Conservation (phyloP, 371 early-diverging fungal genomes). For the Saksenaea oblongispora region DNA sequence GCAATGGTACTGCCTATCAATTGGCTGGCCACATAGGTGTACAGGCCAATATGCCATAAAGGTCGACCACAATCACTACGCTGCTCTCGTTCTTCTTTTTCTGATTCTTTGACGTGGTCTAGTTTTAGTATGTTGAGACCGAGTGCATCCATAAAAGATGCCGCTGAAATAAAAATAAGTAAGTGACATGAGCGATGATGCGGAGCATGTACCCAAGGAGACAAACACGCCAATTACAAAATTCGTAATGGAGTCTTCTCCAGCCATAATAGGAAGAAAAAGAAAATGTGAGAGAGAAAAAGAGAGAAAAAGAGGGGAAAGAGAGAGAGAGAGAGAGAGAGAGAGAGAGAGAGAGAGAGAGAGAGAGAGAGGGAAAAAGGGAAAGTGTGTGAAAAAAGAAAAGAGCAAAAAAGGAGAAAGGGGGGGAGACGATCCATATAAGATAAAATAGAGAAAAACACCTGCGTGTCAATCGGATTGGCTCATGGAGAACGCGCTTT, state of each 20-base stretch:
- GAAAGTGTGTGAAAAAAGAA: conserved; percentile 3
- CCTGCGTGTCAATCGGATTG: conserved; percentile 4
- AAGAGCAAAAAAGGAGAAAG: conserved; percentile 8
- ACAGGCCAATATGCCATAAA: conserved; percentile 70
- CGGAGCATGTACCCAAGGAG: conserved; percentile 41
- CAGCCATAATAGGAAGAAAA: conserved; percentile 29
- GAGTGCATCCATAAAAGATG: conserved; percentile 71
- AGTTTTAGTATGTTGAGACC: conserved; percentile 68
- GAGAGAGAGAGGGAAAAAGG: conserved; percentile 18
- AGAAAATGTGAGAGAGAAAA: conserved; percentile 10
- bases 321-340: not conserved
- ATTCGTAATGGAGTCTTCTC: conserved; percentile 44
- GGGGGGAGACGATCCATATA: not conserved
- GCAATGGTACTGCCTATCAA: conserved; percentile 71
- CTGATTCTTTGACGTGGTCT: conserved; percentile 67
- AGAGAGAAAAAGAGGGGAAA: conserved; percentile 8
- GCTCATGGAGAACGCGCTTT: conserved; percentile 1
- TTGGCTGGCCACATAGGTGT: conserved; percentile 65
- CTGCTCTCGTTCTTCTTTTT: conserved; percentile 40
- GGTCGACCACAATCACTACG: conserved; percentile 67
- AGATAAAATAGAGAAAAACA: conserved; percentile 4
- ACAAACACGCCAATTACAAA: conserved; percentile 68
- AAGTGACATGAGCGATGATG: not conserved
- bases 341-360: conserved; percentile 18
- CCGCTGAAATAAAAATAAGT: conserved; percentile 9